These are phyloP conservation scores for Ophiostoma montium DNA, from an alignment of 2,329 filamentous ascomycete species.

Conservation along the genomic window DNA sequence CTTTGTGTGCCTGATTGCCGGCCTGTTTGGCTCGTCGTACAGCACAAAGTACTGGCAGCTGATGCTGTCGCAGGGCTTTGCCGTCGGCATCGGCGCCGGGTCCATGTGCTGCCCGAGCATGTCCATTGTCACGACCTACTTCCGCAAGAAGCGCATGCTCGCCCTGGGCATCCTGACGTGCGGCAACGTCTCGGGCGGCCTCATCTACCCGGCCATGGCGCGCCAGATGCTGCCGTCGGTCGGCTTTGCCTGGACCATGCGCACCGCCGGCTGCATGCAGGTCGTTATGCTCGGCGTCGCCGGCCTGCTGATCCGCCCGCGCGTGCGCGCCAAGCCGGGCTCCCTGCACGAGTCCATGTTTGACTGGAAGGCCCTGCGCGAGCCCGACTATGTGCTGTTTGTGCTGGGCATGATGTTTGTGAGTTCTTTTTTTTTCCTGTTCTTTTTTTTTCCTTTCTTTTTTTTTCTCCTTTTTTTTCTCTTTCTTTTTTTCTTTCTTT, in stretches of 20 bases:
- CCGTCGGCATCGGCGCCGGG: conserved; percentile 23
- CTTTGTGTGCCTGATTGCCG: conserved; percentile 4
- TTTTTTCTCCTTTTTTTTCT: too few relatives aligned
- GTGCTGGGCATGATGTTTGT: conserved; percentile 25
- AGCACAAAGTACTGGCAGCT: conserved; percentile 13
- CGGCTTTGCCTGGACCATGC: conserved; percentile 25
- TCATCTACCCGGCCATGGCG: conserved; percentile 25
- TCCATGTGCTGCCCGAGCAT: conserved; percentile 23
- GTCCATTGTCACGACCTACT: conserved; percentile 25
- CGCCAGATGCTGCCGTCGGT: conserved; percentile 21
- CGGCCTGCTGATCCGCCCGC: conserved; percentile 21
- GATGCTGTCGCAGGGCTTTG: conserved; percentile 23
- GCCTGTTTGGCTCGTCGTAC: conserved; percentile 8
- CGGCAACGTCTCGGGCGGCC: conserved; percentile 23
- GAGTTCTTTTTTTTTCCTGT: too few relatives aligned
- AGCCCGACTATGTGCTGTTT: conserved; percentile 26
- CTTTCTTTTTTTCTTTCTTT: too few relatives aligned
- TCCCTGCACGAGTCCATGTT: conserved; percentile 20
- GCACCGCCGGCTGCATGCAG: conserved; percentile 27
- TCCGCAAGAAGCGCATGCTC: conserved; percentile 18
- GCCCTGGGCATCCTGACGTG: conserved; percentile 21
- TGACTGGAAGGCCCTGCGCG: conserved; percentile 25
- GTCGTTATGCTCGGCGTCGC: conserved; percentile 18
- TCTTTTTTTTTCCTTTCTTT: too few relatives aligned
- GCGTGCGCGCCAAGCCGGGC: conserved; percentile 21